These are phyloP conservation scores for Paracamarosporium sp. DNA, from an alignment of 2,329 filamentous ascomycete genomes.

Conservation along the genomic window DNA sequence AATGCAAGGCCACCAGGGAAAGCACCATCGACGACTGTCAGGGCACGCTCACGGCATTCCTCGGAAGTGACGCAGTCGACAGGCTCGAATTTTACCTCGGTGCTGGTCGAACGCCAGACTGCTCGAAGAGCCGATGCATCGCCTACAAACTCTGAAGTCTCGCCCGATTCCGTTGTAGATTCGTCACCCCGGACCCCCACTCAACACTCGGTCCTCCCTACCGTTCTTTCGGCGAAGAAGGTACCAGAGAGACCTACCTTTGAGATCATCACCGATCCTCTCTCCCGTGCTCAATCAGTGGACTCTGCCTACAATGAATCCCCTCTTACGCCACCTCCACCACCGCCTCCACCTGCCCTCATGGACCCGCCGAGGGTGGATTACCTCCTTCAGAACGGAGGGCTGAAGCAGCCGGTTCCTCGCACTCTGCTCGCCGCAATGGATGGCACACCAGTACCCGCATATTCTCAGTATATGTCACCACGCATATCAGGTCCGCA, in stretches of 20 bases:
- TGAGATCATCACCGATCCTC: constrained; percentile 53
- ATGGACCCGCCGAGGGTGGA: constrained; percentile 82
- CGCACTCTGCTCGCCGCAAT: constrained; percentile 74
- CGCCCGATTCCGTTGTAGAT: constrained; percentile 50
- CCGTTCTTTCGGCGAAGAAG: constrained; percentile 35
- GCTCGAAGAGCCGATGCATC: constrained; percentile 33
- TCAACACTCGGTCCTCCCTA: constrained; percentile 46
- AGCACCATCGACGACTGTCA: constrained; percentile 24
- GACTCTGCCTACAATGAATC: constrained; percentile 53
- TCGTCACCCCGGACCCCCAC: constrained; percentile 56
- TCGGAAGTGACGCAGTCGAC: constrained; percentile 51
- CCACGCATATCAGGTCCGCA: constrained; percentile 52
- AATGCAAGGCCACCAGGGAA: constrained; percentile 20
- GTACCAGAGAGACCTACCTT: constrained; percentile 46
- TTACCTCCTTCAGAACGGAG: constrained; percentile 89
- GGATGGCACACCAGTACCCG: constrained; percentile 62
- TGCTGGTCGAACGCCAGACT: constrained; percentile 48
- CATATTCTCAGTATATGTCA: constrained; percentile 66
- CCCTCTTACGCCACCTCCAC: constrained; percentile 69
- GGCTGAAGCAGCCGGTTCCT: constrained; percentile 73
- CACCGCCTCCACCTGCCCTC: constrained; percentile 72
- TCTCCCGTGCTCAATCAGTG: constrained; percentile 39
- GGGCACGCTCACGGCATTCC: constrained; percentile 40
- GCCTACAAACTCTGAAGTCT: constrained; percentile 46
- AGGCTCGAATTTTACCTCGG: constrained; percentile 56